phyloP scores from a whole-genome alignment of 2,329 filamentous ascomycete species.

The Beauveria scarabaeidicola region DNA sequence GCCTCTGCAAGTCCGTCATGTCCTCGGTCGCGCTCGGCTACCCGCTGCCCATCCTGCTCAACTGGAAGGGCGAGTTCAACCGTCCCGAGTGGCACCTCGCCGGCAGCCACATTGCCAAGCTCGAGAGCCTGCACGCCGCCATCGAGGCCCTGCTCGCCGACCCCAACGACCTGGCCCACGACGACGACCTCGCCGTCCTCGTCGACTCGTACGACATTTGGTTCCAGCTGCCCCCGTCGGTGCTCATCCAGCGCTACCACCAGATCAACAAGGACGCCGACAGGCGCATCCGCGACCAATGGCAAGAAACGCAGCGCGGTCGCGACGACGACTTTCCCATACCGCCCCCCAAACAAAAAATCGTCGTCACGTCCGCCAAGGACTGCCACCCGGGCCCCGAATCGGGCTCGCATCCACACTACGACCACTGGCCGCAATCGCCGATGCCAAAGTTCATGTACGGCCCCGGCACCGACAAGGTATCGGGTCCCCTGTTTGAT shows the following conservation, averaged over 20 bases:
- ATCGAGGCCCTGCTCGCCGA: constrained; percentile 21
- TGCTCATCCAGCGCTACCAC: constrained; percentile 29
- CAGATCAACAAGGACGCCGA: constrained; percentile 27
- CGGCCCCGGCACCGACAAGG: constrained; percentile 23
- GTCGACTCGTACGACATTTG: constrained; percentile 31
- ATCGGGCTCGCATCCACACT: constrained; percentile 28
- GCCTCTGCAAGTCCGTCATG: constrained; percentile 31
- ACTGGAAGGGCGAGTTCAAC: constrained; percentile 31
- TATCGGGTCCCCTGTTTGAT: constrained; percentile 21
- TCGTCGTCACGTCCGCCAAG: constrained; percentile 27
- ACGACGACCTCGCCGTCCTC: constrained; percentile 27
- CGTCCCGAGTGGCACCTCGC: constrained; percentile 28
- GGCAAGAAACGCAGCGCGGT: constrained; percentile 13
- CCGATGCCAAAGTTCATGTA: constrained; percentile 27
- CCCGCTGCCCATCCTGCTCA: constrained; percentile 27
- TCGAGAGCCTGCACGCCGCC: constrained; percentile 25
- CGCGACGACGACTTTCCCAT: constrained; percentile 20
- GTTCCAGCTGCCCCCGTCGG: constrained; percentile 31
- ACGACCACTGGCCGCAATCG: constrained; percentile 29
- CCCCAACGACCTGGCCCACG: constrained; percentile 13
- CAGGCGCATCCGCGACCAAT: constrained; percentile 19
- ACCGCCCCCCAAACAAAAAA: constrained; percentile 22
- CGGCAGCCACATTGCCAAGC: constrained; percentile 31
- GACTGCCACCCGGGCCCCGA: constrained; percentile 26
- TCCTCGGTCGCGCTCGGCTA: constrained; percentile 30